Base-by-base conservation (phyloP, 495 filamentous ascomycete genomes). In the Elaphomyces granulatus region DNA sequence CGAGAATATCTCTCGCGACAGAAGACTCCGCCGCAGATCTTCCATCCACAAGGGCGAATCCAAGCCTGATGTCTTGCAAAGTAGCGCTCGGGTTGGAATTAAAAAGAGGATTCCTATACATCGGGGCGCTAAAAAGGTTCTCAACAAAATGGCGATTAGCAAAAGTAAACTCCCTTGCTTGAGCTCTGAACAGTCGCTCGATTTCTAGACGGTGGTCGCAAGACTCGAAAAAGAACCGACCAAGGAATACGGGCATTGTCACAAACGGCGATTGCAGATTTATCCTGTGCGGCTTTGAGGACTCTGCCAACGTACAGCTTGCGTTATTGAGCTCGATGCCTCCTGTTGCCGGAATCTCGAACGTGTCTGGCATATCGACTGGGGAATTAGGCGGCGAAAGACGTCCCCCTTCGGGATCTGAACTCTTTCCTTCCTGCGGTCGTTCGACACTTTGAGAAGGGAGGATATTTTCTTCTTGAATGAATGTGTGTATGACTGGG, bases 201-300 rank as follows among this genome's bases (percentile, higher is more conserved):
- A 38, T 20, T 6, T 6, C 12, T 28, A 6, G 6, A 28, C 6
- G 6, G 12, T 6, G 12, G 6, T 28, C 23, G 12, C 12, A 12
- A 6, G 23, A 12, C 23, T 28, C 12, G 33, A 43, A 43, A 3
- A 34, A 34, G 26, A 38, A 38, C 15, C 37, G 34, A 16, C 35
- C 33, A 23, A 41, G 32, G 40, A 54, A 60, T 4, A 56, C 44
- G 2, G 56, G 55, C 15, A 60, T 46, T 15, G 54, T 56, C 7
- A 28, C 45, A 3, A 56, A 36, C 4, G 55, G 55, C 9, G 50
- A 60, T 23, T 44, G 20, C 2, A 37, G 21, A 20, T 20, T 23
- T 3, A 10, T 28, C 12, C 23, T 28, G 6, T 28, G 23, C 23
- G 23, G 23, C 23, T 28, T 28, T 6, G 23, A 28, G 6, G 12